Conservation (phyloP, 2,329 filamentous ascomycete genomes). For the Beauveria bassiana region DNA sequence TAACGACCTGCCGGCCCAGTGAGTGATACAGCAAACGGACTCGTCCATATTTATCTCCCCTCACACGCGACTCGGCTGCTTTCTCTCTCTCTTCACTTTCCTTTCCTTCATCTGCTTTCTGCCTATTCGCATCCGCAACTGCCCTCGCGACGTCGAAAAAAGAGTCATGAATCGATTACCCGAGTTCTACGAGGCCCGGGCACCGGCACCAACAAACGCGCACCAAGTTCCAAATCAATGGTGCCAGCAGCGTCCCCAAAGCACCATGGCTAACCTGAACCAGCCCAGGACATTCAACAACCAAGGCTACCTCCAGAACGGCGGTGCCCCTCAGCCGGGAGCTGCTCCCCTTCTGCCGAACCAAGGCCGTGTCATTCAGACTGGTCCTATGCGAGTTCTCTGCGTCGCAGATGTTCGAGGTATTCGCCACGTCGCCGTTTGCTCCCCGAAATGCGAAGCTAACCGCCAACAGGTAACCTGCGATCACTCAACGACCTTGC, state of each 20-base stretch:
- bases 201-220: background rate
- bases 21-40: slow-evolving; percentile 9
- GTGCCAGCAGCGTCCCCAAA: background rate
- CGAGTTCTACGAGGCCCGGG: background rate
- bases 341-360: slow-evolving; percentile 59
- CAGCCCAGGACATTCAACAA: slow-evolving; percentile 39
- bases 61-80: background rate
- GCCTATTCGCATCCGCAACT: background rate
- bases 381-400: slow-evolving; percentile 57
- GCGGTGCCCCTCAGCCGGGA: slow-evolving; percentile 47
- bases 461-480: slow-evolving; percentile 64
- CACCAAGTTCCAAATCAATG: background rate
- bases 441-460: slow-evolving; percentile 12
- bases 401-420: slow-evolving; percentile 68
- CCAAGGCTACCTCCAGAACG: slow-evolving; percentile 56
- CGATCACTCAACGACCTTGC: slow-evolving; percentile 94
- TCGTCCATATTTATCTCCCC: background rate
- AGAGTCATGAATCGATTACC: background rate
- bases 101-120: background rate
- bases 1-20: slow-evolving; percentile 5
- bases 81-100: background rate
- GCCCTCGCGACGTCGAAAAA: background rate
- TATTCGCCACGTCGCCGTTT: slow-evolving; percentile 26
- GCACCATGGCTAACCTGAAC: slow-evolving; percentile 17
- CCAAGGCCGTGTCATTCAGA: slow-evolving; percentile 59